Conservation (phyloP, 2,329 filamentous ascomycete genomes). For the Beauveria bassiana region DNA sequence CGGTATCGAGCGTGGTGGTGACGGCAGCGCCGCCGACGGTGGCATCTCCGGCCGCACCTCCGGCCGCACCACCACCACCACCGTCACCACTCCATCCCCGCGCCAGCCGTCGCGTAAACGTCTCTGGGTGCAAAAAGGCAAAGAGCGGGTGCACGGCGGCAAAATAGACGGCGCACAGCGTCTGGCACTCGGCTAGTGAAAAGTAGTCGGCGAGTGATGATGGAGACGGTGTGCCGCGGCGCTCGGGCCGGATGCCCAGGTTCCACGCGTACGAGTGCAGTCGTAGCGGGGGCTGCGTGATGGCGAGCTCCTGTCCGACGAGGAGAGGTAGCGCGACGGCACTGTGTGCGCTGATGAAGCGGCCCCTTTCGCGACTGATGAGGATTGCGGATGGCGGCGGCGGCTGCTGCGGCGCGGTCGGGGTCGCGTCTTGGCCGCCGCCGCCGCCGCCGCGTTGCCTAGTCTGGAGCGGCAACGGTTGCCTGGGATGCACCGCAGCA, state of each 20-base stretch:
- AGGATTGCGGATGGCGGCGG: not conserved
- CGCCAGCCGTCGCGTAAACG: not conserved
- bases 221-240: not conserved
- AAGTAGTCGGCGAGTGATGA: slow-evolving; percentile 3
- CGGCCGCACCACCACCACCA: too few species aligned
- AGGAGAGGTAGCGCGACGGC: slow-evolving; percentile 15
- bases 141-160: slow-evolving; percentile 11
- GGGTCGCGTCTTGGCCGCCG: not conserved
- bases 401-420: not conserved
- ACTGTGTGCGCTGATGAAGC: slow-evolving; percentile 14
- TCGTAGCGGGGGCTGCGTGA: slow-evolving; percentile 11
- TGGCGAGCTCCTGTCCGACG: slow-evolving; percentile 11
- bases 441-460: too few species aligned
- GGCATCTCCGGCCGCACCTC: not conserved
- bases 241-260: slow-evolving; percentile 14
- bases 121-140: not conserved
- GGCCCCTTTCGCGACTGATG: slow-evolving; percentile 4
- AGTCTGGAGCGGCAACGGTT: not conserved
- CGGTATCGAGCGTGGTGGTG: not conserved
- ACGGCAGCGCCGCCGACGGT: too few species aligned
- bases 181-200: slow-evolving; percentile 9
- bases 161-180: slow-evolving; percentile 12
- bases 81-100: not conserved
- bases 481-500: not conserved
- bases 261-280: slow-evolving; percentile 17